Conservation (phyloP, 805 yeast species). For the Nadsonia fulvescens region DNA sequence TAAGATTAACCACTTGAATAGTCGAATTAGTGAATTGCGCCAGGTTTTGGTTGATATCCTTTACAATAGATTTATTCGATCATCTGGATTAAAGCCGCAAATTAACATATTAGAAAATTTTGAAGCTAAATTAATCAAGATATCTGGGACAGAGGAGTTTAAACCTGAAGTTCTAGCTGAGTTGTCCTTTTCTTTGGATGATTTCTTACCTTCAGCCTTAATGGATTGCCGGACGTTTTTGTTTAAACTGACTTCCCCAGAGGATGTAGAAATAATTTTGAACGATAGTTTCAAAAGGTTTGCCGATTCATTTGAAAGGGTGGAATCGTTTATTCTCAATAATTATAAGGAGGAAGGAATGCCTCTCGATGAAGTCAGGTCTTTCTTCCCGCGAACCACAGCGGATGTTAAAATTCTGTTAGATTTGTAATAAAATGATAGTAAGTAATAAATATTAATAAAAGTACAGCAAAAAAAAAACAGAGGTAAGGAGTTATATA, state of each 20-base stretch:
- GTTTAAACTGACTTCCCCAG: conserved; percentile 18
- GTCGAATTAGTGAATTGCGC: conserved; percentile 13
- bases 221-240: conserved; percentile 16
- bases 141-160: conserved; percentile 3
- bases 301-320: conserved; percentile 15
- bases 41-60: conserved; percentile 15
- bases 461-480: too few relatives aligned
- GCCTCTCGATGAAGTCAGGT: conserved; percentile 8
- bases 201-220: conserved; percentile 19
- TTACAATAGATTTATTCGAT: conserved; percentile 8
- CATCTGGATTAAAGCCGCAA: conserved; percentile 11
- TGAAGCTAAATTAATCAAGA: background rate
- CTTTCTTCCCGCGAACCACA: conserved; percentile 14
- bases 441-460: too few relatives aligned
- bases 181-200: conserved; percentile 15
- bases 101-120: conserved; percentile 4
- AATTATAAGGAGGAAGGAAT: conserved; percentile 12
- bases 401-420: conserved; percentile 15
- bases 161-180: conserved; percentile 7
- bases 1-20: conserved; percentile 16
- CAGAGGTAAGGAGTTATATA: too few relatives aligned
- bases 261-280: conserved; percentile 16
- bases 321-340: conserved; percentile 14
- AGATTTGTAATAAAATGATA: too few relatives aligned
- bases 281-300: conserved; percentile 16